phyloP scores from a whole-genome alignment of 106 monocot genomes.

The Dioscorea zingiberensis region DNA sequence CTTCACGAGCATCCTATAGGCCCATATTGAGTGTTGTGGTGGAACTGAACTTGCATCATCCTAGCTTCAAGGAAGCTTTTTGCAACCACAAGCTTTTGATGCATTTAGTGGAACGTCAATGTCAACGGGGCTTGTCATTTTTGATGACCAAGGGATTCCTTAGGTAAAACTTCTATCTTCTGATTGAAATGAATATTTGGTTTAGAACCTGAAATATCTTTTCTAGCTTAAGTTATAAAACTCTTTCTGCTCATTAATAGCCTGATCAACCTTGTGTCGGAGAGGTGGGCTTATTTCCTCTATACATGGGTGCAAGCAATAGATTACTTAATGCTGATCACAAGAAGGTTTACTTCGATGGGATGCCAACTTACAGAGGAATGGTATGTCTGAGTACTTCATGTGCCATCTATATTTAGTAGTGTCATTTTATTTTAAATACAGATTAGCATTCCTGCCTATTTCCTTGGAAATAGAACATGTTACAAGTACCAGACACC shows the following conservation, averaged over 20 bases:
- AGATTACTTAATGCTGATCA: constrained; percentile 82
- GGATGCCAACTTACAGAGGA: constrained; percentile 80
- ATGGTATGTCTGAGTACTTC: too few relatives aligned
- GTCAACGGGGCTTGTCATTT: constrained; percentile 76
- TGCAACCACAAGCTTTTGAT: constrained; percentile 88
- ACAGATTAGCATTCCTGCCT: too few relatives aligned
- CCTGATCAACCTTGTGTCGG: constrained; percentile 85
- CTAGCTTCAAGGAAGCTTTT: constrained; percentile 58
- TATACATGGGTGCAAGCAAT: constrained; percentile 64
- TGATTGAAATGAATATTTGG: background rate
- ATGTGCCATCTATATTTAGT: too few relatives aligned
- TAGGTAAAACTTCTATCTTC: constrained; percentile 38
- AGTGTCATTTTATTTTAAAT: too few relatives aligned
- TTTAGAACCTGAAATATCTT: background rate
- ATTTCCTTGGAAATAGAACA: too few relatives aligned
- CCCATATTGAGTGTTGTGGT: constrained; percentile 92
- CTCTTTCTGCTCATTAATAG: constrained; percentile 27
- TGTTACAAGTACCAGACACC: too few relatives aligned
- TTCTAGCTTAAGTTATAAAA: background rate
- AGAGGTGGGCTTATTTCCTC: constrained; percentile 84
- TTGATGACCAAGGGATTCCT: constrained; percentile 63
- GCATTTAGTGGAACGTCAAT: constrained; percentile 77
- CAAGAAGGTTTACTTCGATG: constrained; percentile 81
- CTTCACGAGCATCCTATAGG: constrained; percentile 60
- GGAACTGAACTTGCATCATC: constrained; percentile 88